phyloP scores from a whole-genome alignment of 352 stramenopile genomes.

The Blastocystis sp. region DNA sequence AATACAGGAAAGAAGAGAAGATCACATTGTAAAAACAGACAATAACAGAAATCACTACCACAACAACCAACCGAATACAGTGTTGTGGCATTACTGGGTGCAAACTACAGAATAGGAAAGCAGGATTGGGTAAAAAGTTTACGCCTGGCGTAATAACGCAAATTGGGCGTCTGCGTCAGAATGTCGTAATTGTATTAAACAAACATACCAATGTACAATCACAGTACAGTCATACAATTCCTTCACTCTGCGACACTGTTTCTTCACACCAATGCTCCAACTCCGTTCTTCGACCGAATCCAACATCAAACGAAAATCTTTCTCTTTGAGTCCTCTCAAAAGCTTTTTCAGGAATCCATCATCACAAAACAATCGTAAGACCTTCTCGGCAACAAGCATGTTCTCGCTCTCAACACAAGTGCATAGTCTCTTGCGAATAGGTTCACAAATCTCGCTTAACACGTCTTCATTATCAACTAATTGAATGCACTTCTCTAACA shows the following conservation, averaged over 20 bases:
- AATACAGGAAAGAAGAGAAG: too few species aligned
- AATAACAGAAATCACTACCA: too few species aligned
- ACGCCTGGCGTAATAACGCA: too few species aligned
- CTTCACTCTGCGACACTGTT: not conserved
- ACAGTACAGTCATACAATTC: not conserved
- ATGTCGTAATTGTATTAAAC: not conserved
- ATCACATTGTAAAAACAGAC: too few species aligned
- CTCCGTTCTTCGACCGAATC: not conserved
- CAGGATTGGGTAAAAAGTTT: too few species aligned
- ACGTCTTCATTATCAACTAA: not conserved
- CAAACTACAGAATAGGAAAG: too few species aligned
- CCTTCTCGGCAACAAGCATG: constrained; percentile 13
- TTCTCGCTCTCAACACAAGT: not conserved
- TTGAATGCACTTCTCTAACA: not conserved
- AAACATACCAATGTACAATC: not conserved
- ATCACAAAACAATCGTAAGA: not conserved
- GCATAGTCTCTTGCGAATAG: not conserved
- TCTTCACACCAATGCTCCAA: not conserved
- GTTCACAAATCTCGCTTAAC: not conserved
- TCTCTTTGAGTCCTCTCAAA: not conserved
- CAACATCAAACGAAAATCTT: not conserved
- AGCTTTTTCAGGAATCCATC: not conserved
- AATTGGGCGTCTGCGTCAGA: too few species aligned
- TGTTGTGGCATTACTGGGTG: too few species aligned
- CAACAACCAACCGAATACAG: too few species aligned